These are phyloP conservation scores for Ophiostoma pallidulum DNA, from an alignment of 2,329 filamentous ascomycete species.

Conservation along the genomic window DNA sequence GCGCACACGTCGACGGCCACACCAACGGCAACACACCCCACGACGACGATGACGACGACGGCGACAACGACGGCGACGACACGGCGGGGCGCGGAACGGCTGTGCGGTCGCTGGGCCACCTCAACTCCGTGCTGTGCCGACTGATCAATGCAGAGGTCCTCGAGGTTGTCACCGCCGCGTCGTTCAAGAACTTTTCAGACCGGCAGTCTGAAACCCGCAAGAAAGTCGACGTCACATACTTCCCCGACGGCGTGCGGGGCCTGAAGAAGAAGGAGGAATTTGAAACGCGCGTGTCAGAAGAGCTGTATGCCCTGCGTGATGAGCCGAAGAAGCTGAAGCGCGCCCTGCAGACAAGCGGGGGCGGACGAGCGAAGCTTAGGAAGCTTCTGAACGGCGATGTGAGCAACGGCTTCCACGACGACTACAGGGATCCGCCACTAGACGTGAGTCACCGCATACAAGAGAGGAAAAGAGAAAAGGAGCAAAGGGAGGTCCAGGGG, in stretches of 20 bases:
- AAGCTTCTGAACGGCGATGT: constrained; percentile 42
- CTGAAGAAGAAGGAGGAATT: constrained; percentile 58
- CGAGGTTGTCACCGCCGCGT: constrained; percentile 49
- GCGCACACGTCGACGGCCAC: constrained; percentile 19
- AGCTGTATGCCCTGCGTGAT: constrained; percentile 44
- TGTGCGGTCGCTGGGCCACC: constrained; percentile 37
- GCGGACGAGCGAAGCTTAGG: constrained; percentile 39
- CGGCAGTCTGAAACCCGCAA: constrained; percentile 52
- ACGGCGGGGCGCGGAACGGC: constrained; percentile 22
- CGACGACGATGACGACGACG: background rate
- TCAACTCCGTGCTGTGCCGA: constrained; percentile 42
- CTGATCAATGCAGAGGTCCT: constrained; percentile 58
- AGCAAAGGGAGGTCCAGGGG: no score
- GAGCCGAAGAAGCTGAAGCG: constrained; percentile 43
- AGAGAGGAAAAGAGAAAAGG: no score
- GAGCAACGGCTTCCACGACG: constrained; percentile 29
- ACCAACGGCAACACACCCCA: constrained; percentile 22
- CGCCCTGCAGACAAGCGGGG: constrained; percentile 35
- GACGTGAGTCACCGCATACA: constrained; percentile 44
- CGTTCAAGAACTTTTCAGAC: constrained; percentile 53
- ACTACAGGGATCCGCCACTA: constrained; percentile 34
- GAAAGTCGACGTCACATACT: constrained; percentile 46
- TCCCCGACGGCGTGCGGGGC: constrained; percentile 45
- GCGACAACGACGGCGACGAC: background rate
- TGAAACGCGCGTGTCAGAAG: constrained; percentile 44